phyloP scores from a whole-genome alignment of 2,329 filamentous ascomycete species.

The Tolypocladium amazonense region DNA sequence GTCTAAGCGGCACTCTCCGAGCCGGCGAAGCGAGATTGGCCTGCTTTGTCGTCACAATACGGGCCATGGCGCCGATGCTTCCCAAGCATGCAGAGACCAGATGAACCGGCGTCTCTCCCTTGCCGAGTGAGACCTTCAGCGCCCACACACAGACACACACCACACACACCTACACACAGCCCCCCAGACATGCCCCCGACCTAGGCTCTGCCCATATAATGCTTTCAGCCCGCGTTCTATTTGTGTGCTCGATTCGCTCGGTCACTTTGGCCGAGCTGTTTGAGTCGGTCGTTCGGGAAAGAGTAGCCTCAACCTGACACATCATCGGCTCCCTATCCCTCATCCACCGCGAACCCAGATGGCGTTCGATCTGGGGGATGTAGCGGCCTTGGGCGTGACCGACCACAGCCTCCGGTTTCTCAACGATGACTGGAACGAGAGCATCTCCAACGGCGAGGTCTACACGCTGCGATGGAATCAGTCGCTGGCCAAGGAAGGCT shows the following conservation, averaged over 20 bases:
- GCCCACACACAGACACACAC: constrained; percentile 1
- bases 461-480: constrained; percentile 20
- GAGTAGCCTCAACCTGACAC: neutral
- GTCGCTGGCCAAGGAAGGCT: constrained; percentile 9
- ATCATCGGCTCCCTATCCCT: neutral
- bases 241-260: constrained; percentile 4
- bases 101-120: constrained; percentile 12
- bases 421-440: constrained; percentile 23
- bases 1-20: constrained; percentile 1
- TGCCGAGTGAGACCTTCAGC: constrained; percentile 14
- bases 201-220: constrained; percentile 8
- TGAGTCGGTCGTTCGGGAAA: neutral
- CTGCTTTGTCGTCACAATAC: neutral
- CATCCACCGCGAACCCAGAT: constrained; percentile 5
- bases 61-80: constrained; percentile 1
- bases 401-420: constrained; percentile 18
- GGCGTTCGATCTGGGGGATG: constrained; percentile 8
- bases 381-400: constrained; percentile 5
- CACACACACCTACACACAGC: neutral
- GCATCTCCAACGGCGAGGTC: constrained; percentile 17
- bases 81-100: constrained; percentile 10
- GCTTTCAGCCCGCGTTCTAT: constrained; percentile 6
- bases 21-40: neutral
- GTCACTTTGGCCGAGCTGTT: neutral
- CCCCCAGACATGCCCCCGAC: constrained; percentile 3